Conservation (phyloP, 805 yeast genomes). For the Wickerhamomyces ciferrii region DNA sequence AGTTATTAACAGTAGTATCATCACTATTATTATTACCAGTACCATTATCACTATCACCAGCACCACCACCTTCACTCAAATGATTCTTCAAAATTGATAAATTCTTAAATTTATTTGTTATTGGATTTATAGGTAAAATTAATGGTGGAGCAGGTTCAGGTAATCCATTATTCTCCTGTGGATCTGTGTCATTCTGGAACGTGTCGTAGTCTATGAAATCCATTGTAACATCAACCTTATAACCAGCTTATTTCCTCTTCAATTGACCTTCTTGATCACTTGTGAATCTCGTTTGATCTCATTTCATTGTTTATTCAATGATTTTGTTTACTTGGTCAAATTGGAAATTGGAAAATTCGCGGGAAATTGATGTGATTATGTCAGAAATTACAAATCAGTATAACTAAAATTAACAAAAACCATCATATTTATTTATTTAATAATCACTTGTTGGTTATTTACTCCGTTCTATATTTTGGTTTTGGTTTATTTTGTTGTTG, state of each 20-base stretch:
- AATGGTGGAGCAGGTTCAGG: conserved; percentile 37
- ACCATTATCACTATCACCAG: no score
- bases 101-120: conserved; percentile 30
- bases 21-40: conserved; percentile 11
- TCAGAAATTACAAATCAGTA: not conserved
- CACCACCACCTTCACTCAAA: not conserved
- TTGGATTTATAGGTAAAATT: conserved; percentile 29
- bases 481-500: conserved; percentile 1
- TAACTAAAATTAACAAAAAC: no score
- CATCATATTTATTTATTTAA: not conserved
- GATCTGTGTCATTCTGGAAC: conserved; percentile 4
- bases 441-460: not conserved
- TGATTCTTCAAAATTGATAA: conserved; percentile 28
- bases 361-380: not conserved
- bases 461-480: conserved; percentile 18
- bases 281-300: no score
- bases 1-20: conserved; percentile 4
- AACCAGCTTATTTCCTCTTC: no score
- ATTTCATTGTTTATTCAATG: no score
- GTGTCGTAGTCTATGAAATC: conserved; percentile 23
- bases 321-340: no score
- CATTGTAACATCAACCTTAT: conserved; percentile 6
- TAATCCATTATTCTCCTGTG: not conserved
- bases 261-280: no score
- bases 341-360: no score